Conservation (phyloP, 2,329 filamentous ascomycete species). For the Didymella lethalis region DNA sequence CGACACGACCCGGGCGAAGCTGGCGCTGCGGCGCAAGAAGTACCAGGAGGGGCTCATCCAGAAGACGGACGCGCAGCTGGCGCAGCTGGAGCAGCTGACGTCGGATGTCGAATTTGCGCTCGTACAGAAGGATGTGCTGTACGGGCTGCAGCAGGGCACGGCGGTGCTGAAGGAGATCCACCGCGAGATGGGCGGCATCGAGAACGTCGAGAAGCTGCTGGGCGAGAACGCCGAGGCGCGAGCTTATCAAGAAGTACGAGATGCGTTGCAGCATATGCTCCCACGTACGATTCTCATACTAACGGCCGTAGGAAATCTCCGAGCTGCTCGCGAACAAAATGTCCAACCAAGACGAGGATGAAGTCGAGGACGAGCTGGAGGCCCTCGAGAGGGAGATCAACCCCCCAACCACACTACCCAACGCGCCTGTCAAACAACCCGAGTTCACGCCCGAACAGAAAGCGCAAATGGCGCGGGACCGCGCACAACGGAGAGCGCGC, state of each 20-base stretch:
- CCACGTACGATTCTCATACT: neutral
- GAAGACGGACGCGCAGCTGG: slow-evolving; percentile 93
- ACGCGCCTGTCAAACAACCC: slow-evolving; percentile 48
- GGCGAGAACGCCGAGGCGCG: slow-evolving; percentile 89
- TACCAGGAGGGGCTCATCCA: slow-evolving; percentile 90
- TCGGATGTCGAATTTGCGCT: slow-evolving; percentile 92
- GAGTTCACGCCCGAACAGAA: slow-evolving; percentile 43
- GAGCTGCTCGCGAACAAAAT: slow-evolving; percentile 89
- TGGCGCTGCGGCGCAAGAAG: slow-evolving; percentile 92
- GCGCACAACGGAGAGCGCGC: slow-evolving; percentile 43
- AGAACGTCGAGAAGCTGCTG: slow-evolving; percentile 94
- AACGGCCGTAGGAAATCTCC: slow-evolving; percentile 76
- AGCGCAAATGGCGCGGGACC: slow-evolving; percentile 42
- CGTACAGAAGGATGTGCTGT: slow-evolving; percentile 95
- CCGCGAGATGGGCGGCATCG: slow-evolving; percentile 92
- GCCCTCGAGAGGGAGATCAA: slow-evolving; percentile 74
- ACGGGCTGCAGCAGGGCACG: slow-evolving; percentile 90
- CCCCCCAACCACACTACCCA: slow-evolving; percentile 49
- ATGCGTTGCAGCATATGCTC: no score
- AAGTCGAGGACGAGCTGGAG: slow-evolving; percentile 94
- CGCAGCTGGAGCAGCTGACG: slow-evolving; percentile 88
- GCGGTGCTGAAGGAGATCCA: slow-evolving; percentile 90
- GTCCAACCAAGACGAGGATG: slow-evolving; percentile 94
- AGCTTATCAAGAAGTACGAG: slow-evolving; percentile 81
- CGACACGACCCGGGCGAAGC: slow-evolving; percentile 81